phyloP scores from a whole-genome alignment of 2,329 filamentous ascomycete genomes.

The Knoxdaviesia capensis region DNA sequence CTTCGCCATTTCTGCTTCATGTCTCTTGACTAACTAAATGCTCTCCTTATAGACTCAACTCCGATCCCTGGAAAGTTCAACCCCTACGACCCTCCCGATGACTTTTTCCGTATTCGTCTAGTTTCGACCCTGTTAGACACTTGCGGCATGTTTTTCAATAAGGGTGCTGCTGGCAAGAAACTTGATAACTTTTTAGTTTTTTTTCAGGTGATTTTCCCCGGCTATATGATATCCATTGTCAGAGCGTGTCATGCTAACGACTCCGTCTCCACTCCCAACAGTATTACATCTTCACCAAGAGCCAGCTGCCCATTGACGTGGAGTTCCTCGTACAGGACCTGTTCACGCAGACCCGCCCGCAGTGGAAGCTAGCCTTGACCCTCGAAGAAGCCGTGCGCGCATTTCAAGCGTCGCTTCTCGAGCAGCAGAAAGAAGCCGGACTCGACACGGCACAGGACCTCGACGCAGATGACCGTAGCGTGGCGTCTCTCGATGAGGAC shows the following conservation, averaged over 20 bases:
- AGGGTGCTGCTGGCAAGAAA: conserved; percentile 86
- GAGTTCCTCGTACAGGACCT: conserved; percentile 93
- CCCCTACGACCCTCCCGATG: conserved; percentile 69
- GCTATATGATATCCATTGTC: too few species aligned
- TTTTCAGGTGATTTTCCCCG: conserved; percentile 41
- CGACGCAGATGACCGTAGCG: conserved; percentile 62
- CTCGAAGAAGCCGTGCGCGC: conserved; percentile 65
- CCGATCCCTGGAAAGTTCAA: conserved; percentile 62
- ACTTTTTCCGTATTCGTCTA: conserved; percentile 87
- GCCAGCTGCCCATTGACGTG: conserved; percentile 82
- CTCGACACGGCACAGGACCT: conserved; percentile 47
- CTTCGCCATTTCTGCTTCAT: background rate
- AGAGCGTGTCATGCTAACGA: background rate
- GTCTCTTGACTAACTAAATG: conserved; percentile 1
- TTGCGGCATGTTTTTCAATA: conserved; percentile 89
- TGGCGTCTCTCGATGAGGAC: conserved; percentile 49
- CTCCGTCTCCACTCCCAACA: conserved; percentile 13
- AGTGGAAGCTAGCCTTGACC: conserved; percentile 74
- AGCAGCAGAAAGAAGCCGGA: conserved; percentile 69
- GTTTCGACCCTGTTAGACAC: conserved; percentile 82
- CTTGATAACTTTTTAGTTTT: conserved; percentile 94
- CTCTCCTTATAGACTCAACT: conserved; percentile 38
- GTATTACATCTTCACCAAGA: conserved; percentile 89
- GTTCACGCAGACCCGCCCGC: conserved; percentile 63
- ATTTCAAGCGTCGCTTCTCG: conserved; percentile 73